Evolutionary conservation across 345 rosid genomes (phyloP).

Genomic region (Iberis pinnata): DNA sequence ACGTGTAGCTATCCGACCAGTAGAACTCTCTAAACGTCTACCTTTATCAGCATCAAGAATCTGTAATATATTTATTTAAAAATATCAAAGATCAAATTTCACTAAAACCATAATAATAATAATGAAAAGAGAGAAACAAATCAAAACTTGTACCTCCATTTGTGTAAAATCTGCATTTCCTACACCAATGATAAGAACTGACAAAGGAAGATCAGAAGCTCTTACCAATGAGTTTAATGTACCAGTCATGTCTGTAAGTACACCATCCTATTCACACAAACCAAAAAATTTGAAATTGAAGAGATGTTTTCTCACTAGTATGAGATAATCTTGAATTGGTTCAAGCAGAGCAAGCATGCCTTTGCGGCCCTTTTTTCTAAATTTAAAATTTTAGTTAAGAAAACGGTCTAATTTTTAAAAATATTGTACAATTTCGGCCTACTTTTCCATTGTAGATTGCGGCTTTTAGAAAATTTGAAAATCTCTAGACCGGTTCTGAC

Average conservation of each 20-base stretch:
- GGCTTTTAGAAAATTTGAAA: no score
- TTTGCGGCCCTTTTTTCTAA: no score
- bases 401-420: no score
- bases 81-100: no score
- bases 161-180: slow-evolving; percentile 73
- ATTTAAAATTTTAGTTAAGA: no score
- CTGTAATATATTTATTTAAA: slow-evolving; percentile 29
- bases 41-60: slow-evolving; percentile 84
- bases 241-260: slow-evolving; percentile 67
- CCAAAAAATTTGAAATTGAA: background rate
- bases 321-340: no score
- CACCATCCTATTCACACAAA: slow-evolving; percentile 61
- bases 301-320: background rate
- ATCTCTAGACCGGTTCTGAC: no score
- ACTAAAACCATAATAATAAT: background rate
- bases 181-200: slow-evolving; percentile 79
- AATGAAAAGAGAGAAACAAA: background rate
- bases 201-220: slow-evolving; percentile 91
- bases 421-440: no score
- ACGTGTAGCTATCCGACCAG: slow-evolving; percentile 66
- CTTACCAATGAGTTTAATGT: slow-evolving; percentile 69
- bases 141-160: slow-evolving; percentile 61
- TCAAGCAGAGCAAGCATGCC: no score
- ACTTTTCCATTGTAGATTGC: no score
- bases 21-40: slow-evolving; percentile 59